Evolutionary conservation across 257 asterid genomes (phyloP), one percentile per base, ranked within the genome.

Genomic region (Nicotiana benthamiana): DNA sequence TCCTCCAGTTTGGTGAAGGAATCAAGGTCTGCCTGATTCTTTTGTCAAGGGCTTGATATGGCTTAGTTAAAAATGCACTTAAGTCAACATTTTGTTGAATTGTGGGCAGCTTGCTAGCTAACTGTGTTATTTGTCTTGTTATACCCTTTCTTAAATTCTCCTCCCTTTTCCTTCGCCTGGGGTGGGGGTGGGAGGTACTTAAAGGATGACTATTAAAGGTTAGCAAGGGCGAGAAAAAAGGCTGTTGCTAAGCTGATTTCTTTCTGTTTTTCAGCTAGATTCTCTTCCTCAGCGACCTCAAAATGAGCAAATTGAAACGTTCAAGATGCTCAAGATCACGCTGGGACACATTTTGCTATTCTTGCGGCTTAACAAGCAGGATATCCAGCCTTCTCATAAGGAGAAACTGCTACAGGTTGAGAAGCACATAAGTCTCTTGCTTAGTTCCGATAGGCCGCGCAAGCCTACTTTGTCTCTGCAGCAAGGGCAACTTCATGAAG

Each of bases 281-380:
- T 80, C 93, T 79, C 86, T 86, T 85, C 93, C 97, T 80, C 99
- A 90, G 83, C 97, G 87, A 80, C 92, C 95, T 13, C 88, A 89
- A 83, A 92, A 87, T 72, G 98, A 91, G 66, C 96, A 94, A 80
- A 86, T 92, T 79, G 98, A 95, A 13, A 95, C 89, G 85, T 91
- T 95, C 52, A 89, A 89, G 82, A 75, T 84, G 80, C 93, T 90
- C 68, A 93, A 93, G 92, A 22, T 65, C 52, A 91, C 92, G 89
- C 74, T 95, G 91, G 98, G 93, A 85, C 91, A 91, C 65, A 87
- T 90, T 62, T 83, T 95, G 57, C 66, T 70, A 61, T 92, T 91
- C 86, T 85, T 93, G 89, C 88, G 91, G 67, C 86, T 89, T 64
- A 86, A 80, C 84, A 93, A 90, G 90, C 89, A 84, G 18, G 98